A percentile compares a stretch with the other conserved stretches of the same genome.
These are phyloP conservation scores for Drechslerella stenobrocha DNA, from an alignment of 2,329 filamentous ascomycete genomes.

Conservation along the genomic window DNA sequence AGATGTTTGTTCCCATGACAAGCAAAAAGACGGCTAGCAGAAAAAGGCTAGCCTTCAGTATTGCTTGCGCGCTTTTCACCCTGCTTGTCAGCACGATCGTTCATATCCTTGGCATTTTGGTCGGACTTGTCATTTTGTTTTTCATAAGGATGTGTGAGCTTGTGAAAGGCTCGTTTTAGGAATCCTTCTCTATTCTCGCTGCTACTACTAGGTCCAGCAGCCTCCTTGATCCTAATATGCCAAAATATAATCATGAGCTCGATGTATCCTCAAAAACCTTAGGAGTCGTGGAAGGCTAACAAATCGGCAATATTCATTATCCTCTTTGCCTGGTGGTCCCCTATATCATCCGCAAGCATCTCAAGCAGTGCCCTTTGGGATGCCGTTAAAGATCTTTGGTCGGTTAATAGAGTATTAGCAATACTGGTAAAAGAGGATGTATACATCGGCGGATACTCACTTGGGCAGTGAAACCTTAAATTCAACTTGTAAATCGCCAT, in stretches of 20 bases:
- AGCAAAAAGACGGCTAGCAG: no score
- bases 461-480: conserved; percentile 96
- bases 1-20: no score
- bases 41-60: conserved; percentile 4
- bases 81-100: conserved; percentile 2
- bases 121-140: conserved; percentile 26
- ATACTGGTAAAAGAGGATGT: no score
- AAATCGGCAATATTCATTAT: conserved; percentile 75
- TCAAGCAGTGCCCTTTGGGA: conserved; percentile 93
- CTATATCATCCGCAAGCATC: conserved; percentile 95
- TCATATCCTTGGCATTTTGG: background rate
- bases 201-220: conserved; percentile 3
- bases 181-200: conserved; percentile 23
- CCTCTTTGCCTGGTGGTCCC: conserved; percentile 84
- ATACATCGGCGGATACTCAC: no score
- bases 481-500: conserved; percentile 86
- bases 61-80: conserved; percentile 26
- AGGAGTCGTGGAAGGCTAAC: conserved; percentile 24
- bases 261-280: no score
- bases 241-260: background rate
- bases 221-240: conserved; percentile 24
- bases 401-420: no score
- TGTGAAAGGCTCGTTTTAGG: conserved; percentile 37
- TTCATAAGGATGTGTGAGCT: conserved; percentile 29
- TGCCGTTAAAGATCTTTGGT: conserved; percentile 64